Evolutionary conservation across 805 yeast genomes (phyloP).

Genomic region (Candida peoriensis): DNA sequence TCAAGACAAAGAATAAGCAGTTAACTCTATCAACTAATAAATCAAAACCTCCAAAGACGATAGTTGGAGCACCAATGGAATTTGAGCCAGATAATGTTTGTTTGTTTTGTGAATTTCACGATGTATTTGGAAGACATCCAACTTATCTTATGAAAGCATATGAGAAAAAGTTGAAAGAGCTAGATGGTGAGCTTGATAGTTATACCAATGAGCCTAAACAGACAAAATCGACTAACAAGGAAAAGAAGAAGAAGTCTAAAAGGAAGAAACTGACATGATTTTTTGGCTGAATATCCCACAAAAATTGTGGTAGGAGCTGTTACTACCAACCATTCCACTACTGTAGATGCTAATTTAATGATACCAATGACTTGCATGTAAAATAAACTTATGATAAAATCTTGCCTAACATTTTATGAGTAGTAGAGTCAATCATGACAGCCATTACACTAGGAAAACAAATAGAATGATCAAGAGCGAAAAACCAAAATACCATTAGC

Average conservation of each 20-base stretch:
- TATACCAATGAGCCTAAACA: neutral
- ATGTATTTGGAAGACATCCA: constrained; percentile 2
- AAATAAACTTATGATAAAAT: too few relatives aligned
- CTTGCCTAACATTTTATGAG: too few relatives aligned
- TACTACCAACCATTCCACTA: neutral
- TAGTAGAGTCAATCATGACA: too few relatives aligned
- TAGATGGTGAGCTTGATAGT: neutral
- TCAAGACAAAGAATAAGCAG: too few relatives aligned
- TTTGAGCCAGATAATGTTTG: neutral
- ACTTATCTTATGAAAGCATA: neutral
- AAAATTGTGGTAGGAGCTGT: neutral
- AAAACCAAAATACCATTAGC: too few relatives aligned
- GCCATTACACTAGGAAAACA: too few relatives aligned
- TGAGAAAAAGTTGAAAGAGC: neutral
- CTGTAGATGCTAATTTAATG: neutral
- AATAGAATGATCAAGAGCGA: too few relatives aligned
- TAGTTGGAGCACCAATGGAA: neutral
- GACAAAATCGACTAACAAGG: neutral
- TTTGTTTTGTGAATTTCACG: constrained; percentile 1
- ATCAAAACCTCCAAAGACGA: too few relatives aligned
- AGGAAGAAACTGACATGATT: too few relatives aligned
- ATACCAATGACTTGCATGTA: too few relatives aligned
- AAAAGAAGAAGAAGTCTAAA: neutral
- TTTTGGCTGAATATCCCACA: neutral
- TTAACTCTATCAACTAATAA: too few relatives aligned